Percentiles rank a stretch among this genome's conserved stretches.
These are phyloP conservation scores for Alternaria consortialis DNA, from an alignment of 2,329 filamentous ascomycete species.

Conservation along the genomic window DNA sequence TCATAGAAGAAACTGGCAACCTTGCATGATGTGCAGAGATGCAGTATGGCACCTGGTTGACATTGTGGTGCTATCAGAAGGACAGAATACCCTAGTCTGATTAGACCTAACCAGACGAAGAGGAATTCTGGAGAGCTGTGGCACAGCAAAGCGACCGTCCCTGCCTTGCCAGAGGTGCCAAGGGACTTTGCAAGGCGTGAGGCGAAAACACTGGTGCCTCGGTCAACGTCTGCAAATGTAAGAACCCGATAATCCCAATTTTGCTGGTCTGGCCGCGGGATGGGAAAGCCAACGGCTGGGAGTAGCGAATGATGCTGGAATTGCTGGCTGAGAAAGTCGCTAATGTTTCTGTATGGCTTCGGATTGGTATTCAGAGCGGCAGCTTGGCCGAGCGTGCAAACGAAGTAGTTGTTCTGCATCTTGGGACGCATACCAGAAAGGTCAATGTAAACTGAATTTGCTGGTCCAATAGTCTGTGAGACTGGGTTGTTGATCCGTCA, in stretches of 20 bases:
- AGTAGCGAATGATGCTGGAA: conserved; percentile 50
- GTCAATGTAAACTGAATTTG: neutral
- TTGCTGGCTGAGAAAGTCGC: conserved; percentile 61
- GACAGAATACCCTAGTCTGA: conserved; percentile 63
- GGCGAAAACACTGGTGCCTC: conserved; percentile 51
- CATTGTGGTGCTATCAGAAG: conserved; percentile 65
- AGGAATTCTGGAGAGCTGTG: conserved; percentile 67
- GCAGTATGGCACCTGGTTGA: conserved; percentile 58
- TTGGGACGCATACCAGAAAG: neutral
- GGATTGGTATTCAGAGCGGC: conserved; percentile 46
- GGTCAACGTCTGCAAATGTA: conserved; percentile 49
- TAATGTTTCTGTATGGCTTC: conserved; percentile 57
- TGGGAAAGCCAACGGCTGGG: conserved; percentile 63
- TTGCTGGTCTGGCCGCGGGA: conserved; percentile 28
- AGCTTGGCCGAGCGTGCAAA: conserved; percentile 68
- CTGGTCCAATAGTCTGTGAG: conserved; percentile 1
- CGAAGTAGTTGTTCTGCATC: conserved; percentile 63
- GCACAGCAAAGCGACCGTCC: conserved; percentile 63
- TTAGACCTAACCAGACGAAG: conserved; percentile 67
- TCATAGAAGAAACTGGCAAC: conserved; percentile 59
- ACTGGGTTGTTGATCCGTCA: neutral
- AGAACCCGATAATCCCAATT: conserved; percentile 44
- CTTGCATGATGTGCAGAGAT: conserved; percentile 61
- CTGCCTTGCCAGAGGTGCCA: conserved; percentile 17
- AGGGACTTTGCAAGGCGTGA: conserved; percentile 33